Evolutionary conservation across 192 early-diverging fungal species (phyloP), one percentile per base, ranked within the genome.

Genomic region (Linnemannia zychae): DNA sequence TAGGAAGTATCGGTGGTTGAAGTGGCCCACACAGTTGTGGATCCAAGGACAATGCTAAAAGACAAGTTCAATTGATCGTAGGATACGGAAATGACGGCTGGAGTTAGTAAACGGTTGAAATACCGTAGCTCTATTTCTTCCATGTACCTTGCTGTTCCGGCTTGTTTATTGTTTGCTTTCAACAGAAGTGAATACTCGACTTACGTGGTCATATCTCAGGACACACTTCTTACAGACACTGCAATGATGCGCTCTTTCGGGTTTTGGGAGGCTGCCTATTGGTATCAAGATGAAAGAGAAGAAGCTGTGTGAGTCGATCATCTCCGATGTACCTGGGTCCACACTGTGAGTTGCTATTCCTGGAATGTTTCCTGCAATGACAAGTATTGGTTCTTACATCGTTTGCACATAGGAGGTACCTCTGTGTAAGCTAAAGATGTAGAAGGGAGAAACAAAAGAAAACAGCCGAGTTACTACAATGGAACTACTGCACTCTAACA

Each of bases 181-280:
- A 44, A 44, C 3, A 3, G 40, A 9, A 13, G 57, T 63, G 28
- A 16, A 13, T n/a, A 31, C 28, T 63, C 9, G 24, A 13, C 77
- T 72, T 84, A 84, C 82, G 80, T 96, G 95, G 82, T 96, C 95
- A 77, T 95, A 94, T 77, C 90, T 92, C 69, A 96, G 78, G n/a
- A 96, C 94, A 74, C 95, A 96, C 28, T 81, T 72, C 57, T 91
- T 92, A 79, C 94, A 95, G 17, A 94, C 88, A 76, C 94, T 94
- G 71, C 95, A 96, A 81, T 96, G 95, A 78, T 96, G 95, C 18
- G 94, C 88, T 73, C 95, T 87, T 81, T 96, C 95, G 13, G 95
- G 95, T 74, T 96, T 96, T 13, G 93, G 92, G 28, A 90, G 87
- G 49, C 92, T 81, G 63, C 92, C 91, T 92, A 74, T 28, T 31